Evolutionary conservation across 1,139 yeast genomes (phyloP), one percentile per base, ranked within the genome.

Genomic region (Yamadazyma kanchanaburiensis): DNA sequence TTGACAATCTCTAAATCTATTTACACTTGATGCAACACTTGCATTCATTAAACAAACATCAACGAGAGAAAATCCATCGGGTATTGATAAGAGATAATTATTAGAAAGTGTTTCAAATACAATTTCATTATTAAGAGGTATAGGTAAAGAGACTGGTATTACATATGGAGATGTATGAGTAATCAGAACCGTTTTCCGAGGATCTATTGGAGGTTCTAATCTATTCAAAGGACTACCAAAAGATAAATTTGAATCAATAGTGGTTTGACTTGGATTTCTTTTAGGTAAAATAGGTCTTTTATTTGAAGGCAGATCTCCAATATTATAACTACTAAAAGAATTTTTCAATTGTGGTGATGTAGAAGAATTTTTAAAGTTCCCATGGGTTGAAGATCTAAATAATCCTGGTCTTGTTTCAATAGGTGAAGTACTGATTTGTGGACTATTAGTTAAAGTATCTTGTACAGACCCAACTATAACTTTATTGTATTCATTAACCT

Each of bases 11-110:
- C 86, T 57, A 35, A 61, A 64, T 32, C 68, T 56, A 10, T 69
- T 68, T 1, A 70, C 80, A 26, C 66, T 59, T 0, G 70, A 71
- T 1, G 89, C 86, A 3, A 75, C 64, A 20, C 64, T 58, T 1
- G 86, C 75, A 48, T 84, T 84, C 37, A 72, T 58, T 24, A 66
- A 60, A 45, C 88, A 81, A 1, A 73, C 77, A 22, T 76, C 77
- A 4, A 62, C 50, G 10, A 77, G 50, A 15, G 61, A 60, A 44
- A 70, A 69, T 1, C 72, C 77, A 27, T 71, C 76, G 0, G 79
- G 77, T 3, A 71, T 48, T 2, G 58, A 43, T 2, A 64, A 48
- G 25, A 72, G 36, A 42, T 74, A 73, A 40, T 66, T 58, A 22
- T 54, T 49, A 1, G 78, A 60, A 26, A 74, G 50, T 4, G 60